Evolutionary conservation across 2,329 filamentous ascomycete species (phyloP).

Genomic region (Colletotrichum tofieldiae): DNA sequence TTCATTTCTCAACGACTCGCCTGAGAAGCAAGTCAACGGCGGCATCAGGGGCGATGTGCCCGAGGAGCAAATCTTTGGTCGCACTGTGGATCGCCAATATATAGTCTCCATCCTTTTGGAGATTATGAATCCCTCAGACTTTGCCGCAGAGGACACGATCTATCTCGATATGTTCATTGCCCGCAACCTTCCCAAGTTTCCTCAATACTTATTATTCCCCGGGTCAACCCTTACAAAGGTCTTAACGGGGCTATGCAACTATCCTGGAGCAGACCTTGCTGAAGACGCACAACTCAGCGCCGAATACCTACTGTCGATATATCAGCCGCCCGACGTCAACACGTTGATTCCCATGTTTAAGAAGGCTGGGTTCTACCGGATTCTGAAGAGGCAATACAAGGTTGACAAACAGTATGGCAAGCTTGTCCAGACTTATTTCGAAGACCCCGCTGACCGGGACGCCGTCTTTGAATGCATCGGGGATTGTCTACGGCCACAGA

Average conservation of each 20-base stretch:
- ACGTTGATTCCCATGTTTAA: conserved; percentile 84
- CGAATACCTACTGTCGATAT: conserved; percentile 94
- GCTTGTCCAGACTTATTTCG: conserved; percentile 85
- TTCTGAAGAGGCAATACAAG: conserved; percentile 90
- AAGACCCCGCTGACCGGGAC: conserved; percentile 83
- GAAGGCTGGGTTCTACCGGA: conserved; percentile 88
- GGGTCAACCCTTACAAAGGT: conserved; percentile 88
- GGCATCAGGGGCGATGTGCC: conserved; percentile 66
- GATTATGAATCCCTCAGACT: conserved; percentile 86
- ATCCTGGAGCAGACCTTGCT: conserved; percentile 83
- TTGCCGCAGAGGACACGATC: conserved; percentile 85
- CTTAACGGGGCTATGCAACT: conserved; percentile 86
- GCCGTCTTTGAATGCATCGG: conserved; percentile 85
- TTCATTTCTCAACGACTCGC: conserved; percentile 87
- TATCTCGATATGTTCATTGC: conserved; percentile 99
- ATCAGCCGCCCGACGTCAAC: conserved; percentile 88
- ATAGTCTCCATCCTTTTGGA: conserved; percentile 92
- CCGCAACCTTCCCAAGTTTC: conserved; percentile 95
- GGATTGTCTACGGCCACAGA: conserved; percentile 78
- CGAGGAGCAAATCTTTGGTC: conserved; percentile 77
- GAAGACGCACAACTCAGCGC: conserved; percentile 98
- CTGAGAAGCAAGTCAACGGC: conserved; percentile 73
- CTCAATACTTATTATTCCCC: conserved; percentile 92
- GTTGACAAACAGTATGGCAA: conserved; percentile 84
- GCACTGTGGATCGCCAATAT: conserved; percentile 91